phyloP scores from a whole-genome alignment of 2,329 filamentous ascomycete species.

The Ambrosiella xylebori region DNA sequence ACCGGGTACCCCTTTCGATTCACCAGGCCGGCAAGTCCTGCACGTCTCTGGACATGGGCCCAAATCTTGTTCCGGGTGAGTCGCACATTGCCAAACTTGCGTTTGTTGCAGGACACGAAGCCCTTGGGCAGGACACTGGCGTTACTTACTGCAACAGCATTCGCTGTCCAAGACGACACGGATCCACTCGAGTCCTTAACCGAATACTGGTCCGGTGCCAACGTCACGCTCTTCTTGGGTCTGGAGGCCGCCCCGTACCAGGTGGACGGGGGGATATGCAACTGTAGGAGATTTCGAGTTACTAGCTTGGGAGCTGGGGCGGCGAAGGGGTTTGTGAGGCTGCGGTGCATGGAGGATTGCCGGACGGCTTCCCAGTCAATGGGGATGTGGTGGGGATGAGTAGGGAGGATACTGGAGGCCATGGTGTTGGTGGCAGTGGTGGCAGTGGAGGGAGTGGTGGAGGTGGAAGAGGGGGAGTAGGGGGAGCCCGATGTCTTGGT shows the following conservation, averaged over 20 bases:
- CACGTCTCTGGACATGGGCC: not conserved
- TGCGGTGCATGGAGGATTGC: constrained; percentile 5
- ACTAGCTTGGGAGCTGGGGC: not conserved
- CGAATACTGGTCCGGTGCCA: not conserved
- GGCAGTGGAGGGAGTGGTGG: not conserved
- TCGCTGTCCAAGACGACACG: no score
- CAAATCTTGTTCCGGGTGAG: no score
- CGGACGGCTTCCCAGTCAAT: constrained; percentile 9
- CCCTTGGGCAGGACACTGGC: no score
- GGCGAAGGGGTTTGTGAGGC: constrained; percentile 7
- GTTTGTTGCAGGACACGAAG: no score
- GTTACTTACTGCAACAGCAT: no score
- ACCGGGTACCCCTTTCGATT: not conserved
- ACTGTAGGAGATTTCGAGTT: not conserved
- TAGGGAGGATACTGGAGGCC: constrained; percentile 16
- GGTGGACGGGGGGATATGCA: constrained; percentile 3
- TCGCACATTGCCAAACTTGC: no score
- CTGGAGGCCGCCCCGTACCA: constrained; percentile 5
- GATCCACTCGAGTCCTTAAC: no score
- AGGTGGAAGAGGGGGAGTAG: not conserved
- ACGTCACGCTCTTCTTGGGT: not conserved
- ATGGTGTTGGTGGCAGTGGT: constrained; percentile 19
- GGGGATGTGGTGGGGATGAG: not conserved
- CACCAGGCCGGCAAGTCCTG: not conserved
- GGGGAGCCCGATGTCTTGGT: not conserved